These are phyloP conservation scores for Lycium ferocissimum DNA, from an alignment of 257 asterid species.

Conservation along the genomic window DNA sequence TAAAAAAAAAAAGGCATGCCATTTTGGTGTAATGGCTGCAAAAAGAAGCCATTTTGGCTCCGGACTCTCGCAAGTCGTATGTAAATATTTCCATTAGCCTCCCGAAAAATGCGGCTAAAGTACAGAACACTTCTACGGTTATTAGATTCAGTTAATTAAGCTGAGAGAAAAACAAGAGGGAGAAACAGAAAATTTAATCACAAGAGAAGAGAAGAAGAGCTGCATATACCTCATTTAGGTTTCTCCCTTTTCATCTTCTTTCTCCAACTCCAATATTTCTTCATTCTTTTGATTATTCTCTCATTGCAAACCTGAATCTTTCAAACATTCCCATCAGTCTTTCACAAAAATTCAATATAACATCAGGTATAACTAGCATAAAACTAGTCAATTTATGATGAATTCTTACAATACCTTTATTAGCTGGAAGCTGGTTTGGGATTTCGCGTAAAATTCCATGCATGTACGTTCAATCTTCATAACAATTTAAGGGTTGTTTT, in stretches of 20 bases:
- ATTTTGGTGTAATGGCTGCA: too few species aligned
- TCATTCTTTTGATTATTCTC: neutral
- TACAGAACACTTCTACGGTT: conserved; percentile 23
- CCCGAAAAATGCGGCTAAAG: conserved; percentile 23
- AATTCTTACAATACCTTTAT: neutral
- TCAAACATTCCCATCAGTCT: neutral
- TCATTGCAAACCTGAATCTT: neutral
- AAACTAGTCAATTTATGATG: neutral
- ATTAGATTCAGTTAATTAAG: neutral
- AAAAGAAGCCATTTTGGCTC: too few species aligned
- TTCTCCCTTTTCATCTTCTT: conserved; percentile 38
- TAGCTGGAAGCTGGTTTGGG: neutral
- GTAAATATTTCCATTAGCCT: conserved; percentile 23
- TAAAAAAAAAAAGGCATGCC: too few species aligned
- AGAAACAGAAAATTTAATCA: neutral
- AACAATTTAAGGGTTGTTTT: neutral
- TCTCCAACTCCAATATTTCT: neutral
- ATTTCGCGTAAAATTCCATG: conserved; percentile 5
- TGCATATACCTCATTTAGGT: neutral
- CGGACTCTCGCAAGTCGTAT: neutral
- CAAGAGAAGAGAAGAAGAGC: conserved; percentile 32
- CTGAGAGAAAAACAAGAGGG: neutral
- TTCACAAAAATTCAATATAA: neutral
- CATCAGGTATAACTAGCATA: neutral
- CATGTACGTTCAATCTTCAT: neutral